Conservation (phyloP, 2,329 filamentous ascomycete genomes). For the Hymenoscyphus infarciens region DNA sequence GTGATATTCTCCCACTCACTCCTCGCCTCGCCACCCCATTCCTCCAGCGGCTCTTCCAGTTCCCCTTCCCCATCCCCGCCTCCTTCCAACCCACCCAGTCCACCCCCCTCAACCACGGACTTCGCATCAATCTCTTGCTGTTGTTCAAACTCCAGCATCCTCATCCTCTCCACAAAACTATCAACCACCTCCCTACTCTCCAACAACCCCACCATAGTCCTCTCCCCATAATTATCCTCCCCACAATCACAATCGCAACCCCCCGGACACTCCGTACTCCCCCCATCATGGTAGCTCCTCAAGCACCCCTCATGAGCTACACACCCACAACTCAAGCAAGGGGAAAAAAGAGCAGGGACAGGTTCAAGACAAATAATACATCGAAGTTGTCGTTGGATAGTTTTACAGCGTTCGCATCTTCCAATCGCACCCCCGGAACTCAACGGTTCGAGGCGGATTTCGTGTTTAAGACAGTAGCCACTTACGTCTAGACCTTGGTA, state of each 20-base stretch:
- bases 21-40: constrained; percentile 19
- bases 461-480: constrained; percentile 60
- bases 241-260: constrained; percentile 61
- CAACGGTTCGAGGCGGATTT: constrained; percentile 53
- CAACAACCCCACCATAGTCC: constrained; percentile 54
- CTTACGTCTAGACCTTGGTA: constrained; percentile 54
- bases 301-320: constrained; percentile 55
- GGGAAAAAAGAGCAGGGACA: constrained; percentile 55
- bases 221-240: constrained; percentile 38
- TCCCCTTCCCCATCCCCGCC: no score
- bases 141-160: constrained; percentile 17
- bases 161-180: constrained; percentile 36
- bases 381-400: constrained; percentile 52
- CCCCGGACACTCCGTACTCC: constrained; percentile 55
- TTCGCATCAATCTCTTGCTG: constrained; percentile 6
- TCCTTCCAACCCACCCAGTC: no score
- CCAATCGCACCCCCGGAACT: constrained; percentile 44
- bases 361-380: constrained; percentile 63
- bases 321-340: constrained; percentile 62
- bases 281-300: constrained; percentile 29
- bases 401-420: constrained; percentile 48
- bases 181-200: constrained; percentile 59
- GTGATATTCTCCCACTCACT: constrained; percentile 29
- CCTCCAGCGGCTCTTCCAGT: neutral
- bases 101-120: neutral